Conservation (phyloP, 2,329 filamentous ascomycete species). For the Colletotrichum cuscutae region DNA sequence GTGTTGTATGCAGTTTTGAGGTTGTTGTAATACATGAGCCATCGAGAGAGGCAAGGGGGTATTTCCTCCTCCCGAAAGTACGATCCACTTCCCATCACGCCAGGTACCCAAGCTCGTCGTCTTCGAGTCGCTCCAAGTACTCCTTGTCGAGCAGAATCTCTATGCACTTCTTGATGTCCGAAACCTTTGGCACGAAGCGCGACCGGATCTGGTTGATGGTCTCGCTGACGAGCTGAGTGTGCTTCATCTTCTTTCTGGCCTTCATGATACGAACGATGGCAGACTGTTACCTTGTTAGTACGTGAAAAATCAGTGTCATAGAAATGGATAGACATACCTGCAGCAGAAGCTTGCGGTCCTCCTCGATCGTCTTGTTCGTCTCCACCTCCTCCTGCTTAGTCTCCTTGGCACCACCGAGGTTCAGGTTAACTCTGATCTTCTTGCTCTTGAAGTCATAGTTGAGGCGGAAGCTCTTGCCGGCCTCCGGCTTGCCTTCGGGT, state of each 20-base stretch:
- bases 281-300: slow-evolving; percentile 69
- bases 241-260: slow-evolving; percentile 98
- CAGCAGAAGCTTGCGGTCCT: slow-evolving; percentile 94
- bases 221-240: slow-evolving; percentile 91
- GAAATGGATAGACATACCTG: slow-evolving; percentile 74
- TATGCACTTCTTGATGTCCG: slow-evolving; percentile 99
- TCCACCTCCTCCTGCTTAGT: slow-evolving; percentile 96
- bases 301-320: background rate
- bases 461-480: slow-evolving; percentile 82
- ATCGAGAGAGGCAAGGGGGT: slow-evolving; percentile 29
- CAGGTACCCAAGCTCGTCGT: slow-evolving; percentile 93
- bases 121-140: slow-evolving; percentile 94
- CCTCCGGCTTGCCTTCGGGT: slow-evolving; percentile 78
- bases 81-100: slow-evolving; percentile 65
- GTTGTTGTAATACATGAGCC: slow-evolving; percentile 33
- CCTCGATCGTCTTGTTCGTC: slow-evolving; percentile 99
- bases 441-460: slow-evolving; percentile 99
- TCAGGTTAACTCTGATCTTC: slow-evolving; percentile 97
- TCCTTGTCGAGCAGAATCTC: slow-evolving; percentile 99
- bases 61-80: slow-evolving; percentile 30
- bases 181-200: slow-evolving; percentile 91
- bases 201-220: slow-evolving; percentile 95
- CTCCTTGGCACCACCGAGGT: slow-evolving; percentile 93
- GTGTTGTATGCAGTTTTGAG: slow-evolving; percentile 32
- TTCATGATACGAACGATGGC: slow-evolving; percentile 99